Percentiles rank a stretch among this genome's conserved stretches.
Conservation (phyloP, 179 eudicot genomes). For the Spinacia oleracea region DNA sequence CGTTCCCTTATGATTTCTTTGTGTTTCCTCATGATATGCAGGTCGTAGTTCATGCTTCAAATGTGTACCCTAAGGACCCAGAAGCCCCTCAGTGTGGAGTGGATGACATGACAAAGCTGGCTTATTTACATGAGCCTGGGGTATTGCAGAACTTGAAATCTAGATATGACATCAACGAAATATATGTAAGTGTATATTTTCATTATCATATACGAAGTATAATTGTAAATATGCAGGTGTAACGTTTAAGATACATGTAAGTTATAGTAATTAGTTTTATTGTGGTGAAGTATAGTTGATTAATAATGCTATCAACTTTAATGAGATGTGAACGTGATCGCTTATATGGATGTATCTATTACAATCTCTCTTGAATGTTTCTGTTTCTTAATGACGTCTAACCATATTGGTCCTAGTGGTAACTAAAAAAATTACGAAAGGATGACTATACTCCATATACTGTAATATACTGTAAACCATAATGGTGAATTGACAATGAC, state of each 20-base stretch:
- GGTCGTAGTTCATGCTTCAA: conserved; percentile 70
- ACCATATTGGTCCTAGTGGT: conserved; percentile 20
- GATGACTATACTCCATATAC: too few relatives aligned
- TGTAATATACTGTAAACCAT: too few relatives aligned
- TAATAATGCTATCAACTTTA: conserved; percentile 17
- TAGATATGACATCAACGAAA: conserved; percentile 95
- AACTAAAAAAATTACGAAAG: too few relatives aligned
- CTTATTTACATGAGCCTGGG: conserved; percentile 98
- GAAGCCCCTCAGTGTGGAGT: conserved; percentile 97
- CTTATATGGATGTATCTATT: background rate
- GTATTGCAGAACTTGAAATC: conserved; percentile 73
- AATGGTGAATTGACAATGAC: background rate
- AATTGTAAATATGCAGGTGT: background rate
- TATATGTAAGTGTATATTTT: conserved; percentile 62
- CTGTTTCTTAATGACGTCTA: background rate
- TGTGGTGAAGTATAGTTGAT: background rate
- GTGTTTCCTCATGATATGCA: conserved; percentile 36
- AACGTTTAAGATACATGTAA: background rate
- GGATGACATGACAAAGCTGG: conserved; percentile 96
- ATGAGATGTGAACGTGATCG: conserved; percentile 6
- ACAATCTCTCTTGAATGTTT: background rate
- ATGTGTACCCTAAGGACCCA: conserved; percentile 80
- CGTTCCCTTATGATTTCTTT: conserved; percentile 14
- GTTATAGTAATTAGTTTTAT: background rate
- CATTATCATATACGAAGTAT: too few relatives aligned